A percentile compares a stretch with the other conserved stretches of the same genome.
These are phyloP conservation scores for Arxiozyma heterogenica DNA, from an alignment of 1,139 yeast species.

Conservation along the genomic window DNA sequence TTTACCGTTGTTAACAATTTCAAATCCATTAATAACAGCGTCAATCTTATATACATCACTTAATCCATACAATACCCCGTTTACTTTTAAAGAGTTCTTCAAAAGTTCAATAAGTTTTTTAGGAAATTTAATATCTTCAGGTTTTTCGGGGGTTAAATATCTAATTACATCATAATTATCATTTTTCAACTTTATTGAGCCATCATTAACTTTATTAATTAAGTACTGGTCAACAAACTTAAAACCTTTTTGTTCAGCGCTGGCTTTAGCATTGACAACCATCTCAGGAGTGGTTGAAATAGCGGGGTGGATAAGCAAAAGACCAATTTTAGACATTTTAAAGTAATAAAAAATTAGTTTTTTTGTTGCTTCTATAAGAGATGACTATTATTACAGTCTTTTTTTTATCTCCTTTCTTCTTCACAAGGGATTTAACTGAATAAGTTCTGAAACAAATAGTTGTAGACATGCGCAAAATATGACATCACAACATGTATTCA, in stretches of 20 bases:
- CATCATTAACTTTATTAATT: conserved; percentile 58
- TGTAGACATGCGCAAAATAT: neutral
- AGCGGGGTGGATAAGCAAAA: conserved; percentile 63
- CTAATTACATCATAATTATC: conserved; percentile 42
- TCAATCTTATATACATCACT: conserved; percentile 26
- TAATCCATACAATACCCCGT: conserved; percentile 25
- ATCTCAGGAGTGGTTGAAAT: conserved; percentile 51
- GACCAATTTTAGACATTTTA: conserved; percentile 26
- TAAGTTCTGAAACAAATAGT: neutral
- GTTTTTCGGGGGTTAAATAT: conserved; percentile 51
- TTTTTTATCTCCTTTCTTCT: neutral
- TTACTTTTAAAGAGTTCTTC: conserved; percentile 15
- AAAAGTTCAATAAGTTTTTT: conserved; percentile 22
- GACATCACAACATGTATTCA: no score
- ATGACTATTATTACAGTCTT: neutral
- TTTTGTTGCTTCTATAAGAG: neutral
- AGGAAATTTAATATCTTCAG: conserved; percentile 23
- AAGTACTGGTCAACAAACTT: conserved; percentile 32
- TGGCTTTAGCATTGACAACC: conserved; percentile 37
- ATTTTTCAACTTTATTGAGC: conserved; percentile 41
- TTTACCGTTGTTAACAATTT: conserved; percentile 10
- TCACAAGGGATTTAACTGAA: neutral
- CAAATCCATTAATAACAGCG: conserved; percentile 28
- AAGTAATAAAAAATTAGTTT: no score
- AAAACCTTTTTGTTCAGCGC: conserved; percentile 21